Conservation (phyloP, 139 green algal species). For the Pseudopediastrum boryanum region DNA sequence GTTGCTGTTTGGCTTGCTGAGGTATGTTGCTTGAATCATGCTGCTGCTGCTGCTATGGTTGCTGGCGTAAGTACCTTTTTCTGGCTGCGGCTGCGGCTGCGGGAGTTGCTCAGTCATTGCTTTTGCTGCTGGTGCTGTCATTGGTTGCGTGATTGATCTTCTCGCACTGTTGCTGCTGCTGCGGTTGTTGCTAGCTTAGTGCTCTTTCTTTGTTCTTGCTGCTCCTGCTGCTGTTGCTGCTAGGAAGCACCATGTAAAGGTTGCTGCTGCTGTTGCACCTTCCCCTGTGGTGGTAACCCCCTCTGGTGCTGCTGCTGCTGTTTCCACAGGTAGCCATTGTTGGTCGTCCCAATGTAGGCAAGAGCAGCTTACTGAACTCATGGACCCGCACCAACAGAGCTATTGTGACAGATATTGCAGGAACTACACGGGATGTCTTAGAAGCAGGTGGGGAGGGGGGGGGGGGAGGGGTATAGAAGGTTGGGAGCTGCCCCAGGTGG, state of each 20-base stretch:
- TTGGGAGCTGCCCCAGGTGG: too few relatives aligned
- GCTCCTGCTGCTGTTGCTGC: slow-evolving; percentile 1
- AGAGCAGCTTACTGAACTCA: slow-evolving; percentile 93
- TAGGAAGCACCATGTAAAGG: not conserved
- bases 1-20: too few relatives aligned
- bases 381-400: slow-evolving; percentile 82
- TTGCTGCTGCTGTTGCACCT: not conserved
- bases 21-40: too few relatives aligned
- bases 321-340: slow-evolving; percentile 84
- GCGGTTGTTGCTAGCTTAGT: not conserved
- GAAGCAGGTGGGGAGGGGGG: too few relatives aligned
- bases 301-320: too few relatives aligned
- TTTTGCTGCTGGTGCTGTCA: not conserved
- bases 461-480: too few relatives aligned
- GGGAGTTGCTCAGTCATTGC: too few relatives aligned
- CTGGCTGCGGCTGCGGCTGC: too few relatives aligned
- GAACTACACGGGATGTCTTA: slow-evolving; percentile 96
- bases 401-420: slow-evolving; percentile 94
- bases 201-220: not conserved
- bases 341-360: slow-evolving; percentile 96
- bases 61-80: too few relatives aligned
- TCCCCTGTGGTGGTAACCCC: not conserved
- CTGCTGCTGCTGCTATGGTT: too few relatives aligned
- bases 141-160: not conserved
- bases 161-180: not conserved